Conservation (phyloP, 225 moss, liverwort and hornwort species). For the Sphagnum contortum region DNA sequence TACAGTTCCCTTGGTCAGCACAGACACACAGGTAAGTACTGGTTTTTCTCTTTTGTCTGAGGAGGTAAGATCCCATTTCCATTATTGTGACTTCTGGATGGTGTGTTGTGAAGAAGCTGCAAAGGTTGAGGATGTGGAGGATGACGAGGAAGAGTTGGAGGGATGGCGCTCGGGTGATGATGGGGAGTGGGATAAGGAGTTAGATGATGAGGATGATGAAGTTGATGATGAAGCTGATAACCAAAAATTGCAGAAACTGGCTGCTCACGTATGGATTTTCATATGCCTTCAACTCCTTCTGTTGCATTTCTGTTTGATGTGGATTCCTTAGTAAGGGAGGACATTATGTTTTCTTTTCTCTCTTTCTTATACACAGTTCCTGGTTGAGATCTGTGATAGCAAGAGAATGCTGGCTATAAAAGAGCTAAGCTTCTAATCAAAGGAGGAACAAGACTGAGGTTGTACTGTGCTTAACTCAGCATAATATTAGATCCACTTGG, state of each 20-base stretch:
- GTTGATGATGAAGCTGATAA: conserved; percentile 85
- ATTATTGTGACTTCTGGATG: not conserved
- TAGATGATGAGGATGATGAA: conserved; percentile 67
- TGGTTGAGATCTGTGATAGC: too few species aligned
- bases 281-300: not conserved
- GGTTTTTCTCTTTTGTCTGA: too few species aligned
- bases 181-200: conserved; percentile 87
- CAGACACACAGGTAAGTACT: too few species aligned
- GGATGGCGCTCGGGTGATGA: conserved; percentile 86
- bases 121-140: conserved; percentile 62
- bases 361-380: too few species aligned
- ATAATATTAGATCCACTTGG: too few species aligned
- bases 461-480: too few species aligned
- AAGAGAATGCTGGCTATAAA: too few species aligned
- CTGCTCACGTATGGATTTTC: conserved; percentile 53
- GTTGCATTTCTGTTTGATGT: not conserved
- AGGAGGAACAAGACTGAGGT: too few species aligned
- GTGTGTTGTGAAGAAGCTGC: conserved; percentile 49
- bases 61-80: not conserved
- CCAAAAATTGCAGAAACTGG: conserved; percentile 76
- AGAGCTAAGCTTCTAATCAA: too few species aligned
- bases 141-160: conserved; percentile 78
- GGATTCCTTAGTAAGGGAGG: not conserved
- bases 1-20: too few species aligned
- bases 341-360: too few species aligned